phyloP scores from a whole-genome alignment of 2,329 filamentous ascomycete species.

The Penicillium sp. region DNA sequence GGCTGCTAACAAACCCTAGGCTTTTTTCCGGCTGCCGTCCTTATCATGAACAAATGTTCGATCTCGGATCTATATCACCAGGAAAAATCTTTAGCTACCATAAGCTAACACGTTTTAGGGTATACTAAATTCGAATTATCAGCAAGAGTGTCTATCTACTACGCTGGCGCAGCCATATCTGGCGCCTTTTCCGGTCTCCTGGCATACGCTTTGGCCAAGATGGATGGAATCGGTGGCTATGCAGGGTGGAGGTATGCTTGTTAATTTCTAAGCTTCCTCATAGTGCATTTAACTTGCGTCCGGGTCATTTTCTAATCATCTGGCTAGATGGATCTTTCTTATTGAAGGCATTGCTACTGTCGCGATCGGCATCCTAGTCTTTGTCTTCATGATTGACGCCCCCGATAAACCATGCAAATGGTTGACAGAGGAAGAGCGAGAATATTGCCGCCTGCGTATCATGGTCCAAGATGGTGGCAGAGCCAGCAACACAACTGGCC shows the following conservation, averaged over 20 bases:
- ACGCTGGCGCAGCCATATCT: conserved; percentile 73
- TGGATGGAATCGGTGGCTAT: conserved; percentile 62
- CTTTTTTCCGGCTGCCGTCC: too few species aligned
- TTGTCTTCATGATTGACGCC: background rate
- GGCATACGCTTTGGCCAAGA: conserved; percentile 79
- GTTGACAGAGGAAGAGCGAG: background rate
- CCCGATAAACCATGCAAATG: background rate
- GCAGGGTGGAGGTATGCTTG: too few species aligned
- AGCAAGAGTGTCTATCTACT: too few species aligned
- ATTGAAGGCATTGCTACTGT: conserved; percentile 11
- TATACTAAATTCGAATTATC: too few species aligned
- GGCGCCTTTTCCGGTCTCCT: conserved; percentile 82
- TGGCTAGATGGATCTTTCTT: conserved; percentile 25
- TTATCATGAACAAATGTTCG: too few species aligned
- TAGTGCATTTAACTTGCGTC: too few species aligned
- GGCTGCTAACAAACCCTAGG: too few species aligned
- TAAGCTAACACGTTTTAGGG: too few species aligned
- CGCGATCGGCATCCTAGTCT: background rate
- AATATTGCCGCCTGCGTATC: background rate
- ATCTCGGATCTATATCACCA: too few species aligned
- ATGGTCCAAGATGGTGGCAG: background rate
- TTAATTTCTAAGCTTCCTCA: too few species aligned
- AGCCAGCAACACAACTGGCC: background rate
- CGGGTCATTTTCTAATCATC: too few species aligned
- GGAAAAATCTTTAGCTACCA: too few species aligned